These are phyloP conservation scores for Setaria italica DNA, from an alignment of 202 grass and related monocot genomes.

Conservation along the genomic window DNA sequence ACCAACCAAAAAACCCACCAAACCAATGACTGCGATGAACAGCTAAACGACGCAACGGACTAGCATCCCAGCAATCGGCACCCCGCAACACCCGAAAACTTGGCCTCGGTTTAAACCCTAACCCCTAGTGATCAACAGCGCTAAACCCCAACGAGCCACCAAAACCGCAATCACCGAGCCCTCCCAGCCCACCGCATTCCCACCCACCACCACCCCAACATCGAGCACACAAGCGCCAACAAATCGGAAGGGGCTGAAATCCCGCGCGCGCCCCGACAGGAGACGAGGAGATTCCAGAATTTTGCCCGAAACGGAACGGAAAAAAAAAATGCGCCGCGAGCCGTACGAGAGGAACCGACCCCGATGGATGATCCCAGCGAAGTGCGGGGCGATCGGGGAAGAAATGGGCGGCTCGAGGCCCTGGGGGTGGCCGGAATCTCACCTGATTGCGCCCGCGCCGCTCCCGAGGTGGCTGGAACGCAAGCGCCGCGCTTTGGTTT, in stretches of 20 bases:
- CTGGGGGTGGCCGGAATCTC: neutral
- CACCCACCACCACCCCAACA: neutral
- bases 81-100: neutral
- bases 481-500: neutral
- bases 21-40: neutral
- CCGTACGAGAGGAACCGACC: neutral
- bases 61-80: neutral
- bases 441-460: neutral
- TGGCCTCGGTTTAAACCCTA: constrained; percentile 45
- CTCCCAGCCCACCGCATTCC: neutral
- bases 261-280: neutral
- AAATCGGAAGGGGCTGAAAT: neutral
- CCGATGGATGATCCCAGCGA: neutral
- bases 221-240: neutral
- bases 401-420: neutral
- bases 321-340: neutral
- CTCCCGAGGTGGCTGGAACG: neutral
- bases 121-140: constrained; percentile 37
- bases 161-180: constrained; percentile 13
- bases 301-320: neutral
- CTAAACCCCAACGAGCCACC: constrained; percentile 30
- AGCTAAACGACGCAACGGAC: neutral
- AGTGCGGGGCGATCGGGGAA: neutral
- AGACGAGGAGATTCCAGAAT: neutral
- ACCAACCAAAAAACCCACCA: neutral